Conservation (phyloP, 805 yeast genomes). For the Teunomyces gatunensis region DNA sequence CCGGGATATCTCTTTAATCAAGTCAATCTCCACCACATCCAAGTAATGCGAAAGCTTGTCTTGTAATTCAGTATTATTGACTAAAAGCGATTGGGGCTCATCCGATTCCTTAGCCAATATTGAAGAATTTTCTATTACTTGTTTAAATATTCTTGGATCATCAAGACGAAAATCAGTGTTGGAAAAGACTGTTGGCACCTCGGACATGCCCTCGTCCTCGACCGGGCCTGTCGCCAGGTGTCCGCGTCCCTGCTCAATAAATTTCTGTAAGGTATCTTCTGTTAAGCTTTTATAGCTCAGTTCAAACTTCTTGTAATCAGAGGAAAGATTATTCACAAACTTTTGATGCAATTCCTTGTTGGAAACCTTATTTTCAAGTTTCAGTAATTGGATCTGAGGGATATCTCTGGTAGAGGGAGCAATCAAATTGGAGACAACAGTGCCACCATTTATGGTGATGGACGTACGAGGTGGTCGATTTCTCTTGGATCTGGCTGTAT, state of each 20-base stretch:
- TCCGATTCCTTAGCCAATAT: slow-evolving; percentile 31
- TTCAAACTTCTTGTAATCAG: slow-evolving; percentile 36
- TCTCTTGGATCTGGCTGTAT: slow-evolving; percentile 38
- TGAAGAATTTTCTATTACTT: slow-evolving; percentile 63
- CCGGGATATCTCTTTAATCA: slow-evolving; percentile 78
- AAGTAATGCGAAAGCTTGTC: slow-evolving; percentile 79
- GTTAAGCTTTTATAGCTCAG: slow-evolving; percentile 37
- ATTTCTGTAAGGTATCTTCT: slow-evolving; percentile 32
- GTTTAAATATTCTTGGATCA: slow-evolving; percentile 79
- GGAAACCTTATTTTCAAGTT: slow-evolving; percentile 25
- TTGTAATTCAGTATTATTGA: slow-evolving; percentile 59
- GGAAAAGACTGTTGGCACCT: slow-evolving; percentile 69
- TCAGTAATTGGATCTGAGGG: slow-evolving; percentile 66
- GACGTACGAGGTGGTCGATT: slow-evolving; percentile 31
- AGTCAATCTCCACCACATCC: slow-evolving; percentile 78
- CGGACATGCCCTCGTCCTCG: slow-evolving; percentile 7
- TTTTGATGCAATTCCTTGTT: slow-evolving; percentile 17
- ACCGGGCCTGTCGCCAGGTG: slow-evolving; percentile 9
- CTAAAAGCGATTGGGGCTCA: slow-evolving; percentile 29
- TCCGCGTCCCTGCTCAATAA: slow-evolving; percentile 16
- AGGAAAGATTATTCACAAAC: slow-evolving; percentile 17
- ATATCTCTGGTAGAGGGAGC: slow-evolving; percentile 82
- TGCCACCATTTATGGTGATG: slow-evolving; percentile 42
- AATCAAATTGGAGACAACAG: slow-evolving; percentile 42
- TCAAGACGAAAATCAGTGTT: slow-evolving; percentile 73